These are phyloP conservation scores for Boechera stricta DNA, from an alignment of 345 rosid species.

Conservation along the genomic window DNA sequence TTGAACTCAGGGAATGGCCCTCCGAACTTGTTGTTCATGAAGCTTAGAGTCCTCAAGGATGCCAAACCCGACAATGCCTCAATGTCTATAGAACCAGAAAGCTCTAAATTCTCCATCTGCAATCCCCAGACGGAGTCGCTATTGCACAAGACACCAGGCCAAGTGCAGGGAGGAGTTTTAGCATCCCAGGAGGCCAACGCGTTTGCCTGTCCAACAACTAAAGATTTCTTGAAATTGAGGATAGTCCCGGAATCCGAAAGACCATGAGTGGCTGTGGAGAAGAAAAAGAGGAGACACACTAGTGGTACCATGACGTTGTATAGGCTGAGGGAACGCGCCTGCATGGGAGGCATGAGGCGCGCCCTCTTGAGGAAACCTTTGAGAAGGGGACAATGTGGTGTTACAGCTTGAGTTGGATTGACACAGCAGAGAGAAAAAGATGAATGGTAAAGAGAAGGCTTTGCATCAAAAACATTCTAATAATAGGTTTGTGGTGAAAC, in stretches of 20 bases:
- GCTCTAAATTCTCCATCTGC: conserved; percentile 67
- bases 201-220: conserved; percentile 41
- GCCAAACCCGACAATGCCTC: conserved; percentile 48
- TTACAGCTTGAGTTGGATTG: conserved; percentile 36
- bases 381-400: conserved; percentile 23
- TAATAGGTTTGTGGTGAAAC: conserved; percentile 37
- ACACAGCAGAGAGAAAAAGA: conserved; percentile 37
- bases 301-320: conserved; percentile 39
- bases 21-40: conserved; percentile 61
- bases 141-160: conserved; percentile 73
- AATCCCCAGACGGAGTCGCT: conserved; percentile 62
- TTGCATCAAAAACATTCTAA: conserved; percentile 37
- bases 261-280: conserved; percentile 40
- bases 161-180: conserved; percentile 56
- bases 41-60: conserved; percentile 63
- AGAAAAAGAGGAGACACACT: conserved; percentile 30
- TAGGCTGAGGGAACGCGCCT: conserved; percentile 51
- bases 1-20: conserved; percentile 69
- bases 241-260: conserved; percentile 58
- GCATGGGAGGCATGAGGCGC: conserved; percentile 47
- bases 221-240: conserved; percentile 62
- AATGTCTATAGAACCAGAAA: conserved; percentile 62
- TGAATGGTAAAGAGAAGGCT: conserved; percentile 42
- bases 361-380: conserved; percentile 54
- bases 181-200: conserved; percentile 56